A percentile compares a stretch with the other conserved stretches of the same genome.
Conservation (phyloP, 208 protist genomes). For the Herpetomonas tarakana region DNA sequence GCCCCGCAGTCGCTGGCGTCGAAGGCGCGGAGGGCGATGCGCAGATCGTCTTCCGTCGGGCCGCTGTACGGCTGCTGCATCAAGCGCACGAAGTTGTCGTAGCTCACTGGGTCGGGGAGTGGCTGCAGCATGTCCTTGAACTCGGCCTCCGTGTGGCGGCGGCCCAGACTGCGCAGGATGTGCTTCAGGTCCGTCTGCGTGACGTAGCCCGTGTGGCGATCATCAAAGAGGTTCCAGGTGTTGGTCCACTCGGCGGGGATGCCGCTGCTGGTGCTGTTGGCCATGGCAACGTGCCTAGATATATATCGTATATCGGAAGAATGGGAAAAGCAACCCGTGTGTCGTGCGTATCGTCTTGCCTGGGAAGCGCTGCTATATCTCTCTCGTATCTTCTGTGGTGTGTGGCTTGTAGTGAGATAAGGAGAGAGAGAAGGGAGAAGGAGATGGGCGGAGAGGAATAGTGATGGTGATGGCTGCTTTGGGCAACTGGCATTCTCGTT, state of each 20-base stretch:
- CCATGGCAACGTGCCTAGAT: no score
- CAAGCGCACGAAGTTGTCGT: constrained; percentile 66
- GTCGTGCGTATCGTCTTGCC: no score
- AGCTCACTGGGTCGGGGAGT: constrained; percentile 61
- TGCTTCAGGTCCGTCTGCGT: constrained; percentile 82
- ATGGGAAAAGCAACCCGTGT: neutral
- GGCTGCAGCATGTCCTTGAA: constrained; percentile 68
- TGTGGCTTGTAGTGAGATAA: no score
- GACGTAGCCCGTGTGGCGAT: constrained; percentile 63
- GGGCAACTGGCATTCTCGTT: no score
- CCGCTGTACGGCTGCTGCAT: constrained; percentile 89
- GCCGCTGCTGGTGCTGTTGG: constrained; percentile 1
- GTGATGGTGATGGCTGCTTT: no score
- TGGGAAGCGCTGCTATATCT: no score
- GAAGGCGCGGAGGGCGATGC: constrained; percentile 80
- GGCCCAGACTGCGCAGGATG: constrained; percentile 84
- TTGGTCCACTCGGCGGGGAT: constrained; percentile 79
- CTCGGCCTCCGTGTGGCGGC: constrained; percentile 88
- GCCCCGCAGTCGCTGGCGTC: constrained; percentile 67
- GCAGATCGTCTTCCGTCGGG: constrained; percentile 83
- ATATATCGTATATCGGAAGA: no score
- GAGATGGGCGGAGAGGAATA: no score
- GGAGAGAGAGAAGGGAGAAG: no score
- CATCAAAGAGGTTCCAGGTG: constrained; percentile 90
- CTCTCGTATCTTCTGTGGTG: no score